Percentiles rank a stretch among this genome's conserved stretches.
Evolutionary conservation across 257 asterid species (phyloP).

Genomic region (Scutellaria minor): DNA sequence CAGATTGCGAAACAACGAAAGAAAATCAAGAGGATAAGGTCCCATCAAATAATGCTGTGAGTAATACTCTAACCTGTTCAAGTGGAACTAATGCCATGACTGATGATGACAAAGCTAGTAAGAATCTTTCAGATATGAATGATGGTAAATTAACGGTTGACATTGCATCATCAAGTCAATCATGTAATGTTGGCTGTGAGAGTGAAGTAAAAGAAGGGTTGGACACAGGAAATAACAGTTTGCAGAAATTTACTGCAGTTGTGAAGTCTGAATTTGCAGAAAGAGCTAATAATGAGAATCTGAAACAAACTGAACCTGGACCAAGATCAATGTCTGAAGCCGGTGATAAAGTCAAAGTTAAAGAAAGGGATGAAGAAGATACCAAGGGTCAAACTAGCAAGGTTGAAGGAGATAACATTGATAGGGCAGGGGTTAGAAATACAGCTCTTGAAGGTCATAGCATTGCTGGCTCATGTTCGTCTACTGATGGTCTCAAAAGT

Average conservation of each 20-base stretch:
- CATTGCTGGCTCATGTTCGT: slow-evolving; percentile 25
- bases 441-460: slow-evolving; percentile 36
- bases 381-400: slow-evolving; percentile 14
- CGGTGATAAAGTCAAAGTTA: slow-evolving; percentile 33
- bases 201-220: slow-evolving; percentile 40
- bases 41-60: slow-evolving; percentile 25
- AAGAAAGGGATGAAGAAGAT: slow-evolving; percentile 35
- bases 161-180: slow-evolving; percentile 30
- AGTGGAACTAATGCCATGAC: slow-evolving; percentile 25
- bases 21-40: slow-evolving; percentile 40
- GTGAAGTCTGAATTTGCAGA: slow-evolving; percentile 37
- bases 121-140: slow-evolving; percentile 30
- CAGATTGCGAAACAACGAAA: slow-evolving; percentile 37
- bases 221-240: slow-evolving; percentile 6
- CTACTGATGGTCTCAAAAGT: slow-evolving; percentile 33
- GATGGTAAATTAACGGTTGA: slow-evolving; percentile 37
- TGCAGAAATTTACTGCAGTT: slow-evolving; percentile 33
- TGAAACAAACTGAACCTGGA: slow-evolving; percentile 27
- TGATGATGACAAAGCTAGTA: slow-evolving; percentile 34
- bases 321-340: slow-evolving; percentile 35
- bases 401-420: slow-evolving; percentile 32
- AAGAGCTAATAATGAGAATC: slow-evolving; percentile 32
- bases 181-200: slow-evolving; percentile 29
- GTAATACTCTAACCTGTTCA: slow-evolving; percentile 34
- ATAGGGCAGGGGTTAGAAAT: slow-evolving; percentile 17